Base-by-base conservation (phyloP, 164 flowering plant genomes). In the Houttuynia cordata region DNA sequence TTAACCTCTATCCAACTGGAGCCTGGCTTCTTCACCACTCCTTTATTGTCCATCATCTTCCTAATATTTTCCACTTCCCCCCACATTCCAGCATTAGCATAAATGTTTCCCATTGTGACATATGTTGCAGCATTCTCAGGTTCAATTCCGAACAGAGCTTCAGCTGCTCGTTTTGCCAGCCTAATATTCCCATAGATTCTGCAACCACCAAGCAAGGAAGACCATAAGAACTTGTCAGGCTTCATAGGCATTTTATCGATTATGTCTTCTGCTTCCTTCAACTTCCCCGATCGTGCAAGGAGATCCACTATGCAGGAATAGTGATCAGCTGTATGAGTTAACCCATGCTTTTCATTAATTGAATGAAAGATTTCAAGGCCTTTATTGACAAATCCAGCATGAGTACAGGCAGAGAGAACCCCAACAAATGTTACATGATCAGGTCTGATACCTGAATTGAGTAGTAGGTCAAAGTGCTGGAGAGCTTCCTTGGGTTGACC, bases 81-180 rank as follows among this genome's bases (percentile, higher is more conserved):
- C 74, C 77, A 74, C 74, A 70, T 62, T 30, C 74, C 77, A 40
- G 71, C 71, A 34, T 65, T 20, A 21, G 77, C 77, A 70, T 70
- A 70, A 18, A 74, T 70, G 39, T 74, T 74, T 8, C 67, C 77
- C 59, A 74, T 41, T 14, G 77, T 70, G 24, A 74, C 74, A 59
- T 70, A 74, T n/a, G 74, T 74, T 13, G 71, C 77, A 3, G 74
- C 67, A 70, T 74, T 74, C 56, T 70, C 70, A 24, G 74, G 74
- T 56, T 74, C 77, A 51, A 74, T 65, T 56, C 65, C 65, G 41
- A 68, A 71, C 37, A 74, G 63, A 14, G 70, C 72, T 56, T 68
- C 72, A 17, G 74, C 72, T 30, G 77, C 74, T 56, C 66, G 61
- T 65, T 68, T 65, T 41, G 74, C 74, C 41, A 74, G 58, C 56